Conservation (phyloP, 163 green algal genomes). For the Volvox carteri region DNA sequence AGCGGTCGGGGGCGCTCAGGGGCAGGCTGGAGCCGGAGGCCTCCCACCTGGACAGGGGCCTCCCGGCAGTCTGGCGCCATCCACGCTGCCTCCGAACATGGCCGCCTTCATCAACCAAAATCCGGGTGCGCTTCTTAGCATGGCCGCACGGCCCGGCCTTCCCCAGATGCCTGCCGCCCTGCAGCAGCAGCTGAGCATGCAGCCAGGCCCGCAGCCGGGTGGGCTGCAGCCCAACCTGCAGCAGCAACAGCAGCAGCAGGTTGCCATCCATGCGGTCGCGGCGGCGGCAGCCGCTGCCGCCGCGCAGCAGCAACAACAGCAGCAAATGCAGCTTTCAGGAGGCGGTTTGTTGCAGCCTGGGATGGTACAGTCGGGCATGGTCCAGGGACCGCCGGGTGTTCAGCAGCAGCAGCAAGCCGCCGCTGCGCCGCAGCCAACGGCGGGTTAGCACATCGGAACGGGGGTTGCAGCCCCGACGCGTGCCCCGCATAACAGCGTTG, state of each 20-base stretch:
- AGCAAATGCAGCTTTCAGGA: conserved; percentile 4
- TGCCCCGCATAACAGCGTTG: too few relatives aligned
- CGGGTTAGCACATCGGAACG: background rate
- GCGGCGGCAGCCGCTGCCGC: conserved; percentile 24
- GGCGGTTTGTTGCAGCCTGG: too few relatives aligned
- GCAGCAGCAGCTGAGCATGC: conserved; percentile 44
- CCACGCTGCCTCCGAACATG: conserved; percentile 14
- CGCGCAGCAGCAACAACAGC: conserved; percentile 14
- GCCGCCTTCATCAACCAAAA: conserved; percentile 36
- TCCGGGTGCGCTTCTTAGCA: conserved; percentile 13
- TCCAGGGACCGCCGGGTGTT: background rate
- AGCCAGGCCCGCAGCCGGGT: conserved; percentile 31
- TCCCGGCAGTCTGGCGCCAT: background rate
- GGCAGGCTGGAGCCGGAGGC: background rate
- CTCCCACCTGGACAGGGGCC: background rate
- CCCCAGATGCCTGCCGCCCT: conserved; percentile 12
- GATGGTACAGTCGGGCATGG: background rate
- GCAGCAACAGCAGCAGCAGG: conserved; percentile 34
- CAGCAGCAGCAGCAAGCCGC: conserved; percentile 23
- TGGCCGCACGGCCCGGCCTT: conserved; percentile 35
- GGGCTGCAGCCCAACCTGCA: conserved; percentile 32
- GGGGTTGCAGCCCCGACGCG: too few relatives aligned
- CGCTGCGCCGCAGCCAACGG: background rate
- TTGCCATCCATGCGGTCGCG: conserved; percentile 28
- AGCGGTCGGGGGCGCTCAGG: background rate